Percentiles rank a stretch among this genome's conserved stretches.
Evolutionary conservation across 2,329 filamentous ascomycete genomes (phyloP).

Genomic region (Penicillium sp.): DNA sequence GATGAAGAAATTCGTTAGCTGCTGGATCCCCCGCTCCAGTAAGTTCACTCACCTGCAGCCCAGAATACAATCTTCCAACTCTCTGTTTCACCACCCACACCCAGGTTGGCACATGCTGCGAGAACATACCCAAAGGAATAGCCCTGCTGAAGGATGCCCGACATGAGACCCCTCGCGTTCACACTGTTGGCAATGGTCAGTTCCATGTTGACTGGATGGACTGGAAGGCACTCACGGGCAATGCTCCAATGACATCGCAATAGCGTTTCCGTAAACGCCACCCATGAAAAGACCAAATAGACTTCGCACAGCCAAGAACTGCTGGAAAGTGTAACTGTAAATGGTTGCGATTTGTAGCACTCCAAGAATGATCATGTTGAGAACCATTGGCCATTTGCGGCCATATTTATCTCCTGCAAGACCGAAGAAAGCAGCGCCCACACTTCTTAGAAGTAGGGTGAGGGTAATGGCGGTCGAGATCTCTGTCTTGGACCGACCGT

Average conservation of each 20-base stretch:
- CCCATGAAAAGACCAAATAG: slow-evolving; percentile 82
- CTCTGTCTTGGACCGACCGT: slow-evolving; percentile 64
- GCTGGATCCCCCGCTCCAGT: neutral
- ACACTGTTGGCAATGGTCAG: slow-evolving; percentile 27
- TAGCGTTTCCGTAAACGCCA: slow-evolving; percentile 77
- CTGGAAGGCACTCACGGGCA: slow-evolving; percentile 53
- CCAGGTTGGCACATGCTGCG: slow-evolving; percentile 72
- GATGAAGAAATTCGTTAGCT: slow-evolving; percentile 2
- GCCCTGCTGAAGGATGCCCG: slow-evolving; percentile 80
- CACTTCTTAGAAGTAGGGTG: slow-evolving; percentile 72
- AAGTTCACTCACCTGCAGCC: slow-evolving; percentile 56
- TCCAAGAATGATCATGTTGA: slow-evolving; percentile 75
- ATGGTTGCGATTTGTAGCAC: slow-evolving; percentile 77
- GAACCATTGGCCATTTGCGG: slow-evolving; percentile 78
- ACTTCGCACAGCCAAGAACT: slow-evolving; percentile 75
- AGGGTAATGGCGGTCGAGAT: slow-evolving; percentile 68
- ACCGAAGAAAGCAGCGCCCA: slow-evolving; percentile 77
- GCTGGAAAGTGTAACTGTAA: slow-evolving; percentile 70
- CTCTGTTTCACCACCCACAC: slow-evolving; percentile 61
- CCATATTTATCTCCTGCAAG: slow-evolving; percentile 78
- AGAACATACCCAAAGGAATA: slow-evolving; percentile 81
- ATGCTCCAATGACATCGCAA: slow-evolving; percentile 78
- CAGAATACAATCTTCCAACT: slow-evolving; percentile 78
- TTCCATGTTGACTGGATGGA: neutral
- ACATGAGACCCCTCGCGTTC: slow-evolving; percentile 77